Evolutionary conservation across 441 rosid species (phyloP).

Genomic region (Adansonia madagascariensis): DNA sequence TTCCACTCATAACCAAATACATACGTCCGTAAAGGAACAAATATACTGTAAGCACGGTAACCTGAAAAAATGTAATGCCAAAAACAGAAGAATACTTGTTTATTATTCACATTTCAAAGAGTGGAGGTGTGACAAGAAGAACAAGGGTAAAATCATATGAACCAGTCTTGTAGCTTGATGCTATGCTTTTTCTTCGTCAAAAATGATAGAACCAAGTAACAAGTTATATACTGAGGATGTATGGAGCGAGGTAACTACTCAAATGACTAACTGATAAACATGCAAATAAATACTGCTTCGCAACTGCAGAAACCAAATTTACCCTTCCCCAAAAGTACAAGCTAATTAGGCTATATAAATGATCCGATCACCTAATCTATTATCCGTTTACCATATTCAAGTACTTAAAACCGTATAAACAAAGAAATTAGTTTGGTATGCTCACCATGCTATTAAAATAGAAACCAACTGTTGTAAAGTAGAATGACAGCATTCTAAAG

Average conservation of each 20-base stretch:
- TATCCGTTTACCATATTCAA: slow-evolving; percentile 20
- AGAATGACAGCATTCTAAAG: slow-evolving; percentile 97
- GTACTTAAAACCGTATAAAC: not conserved
- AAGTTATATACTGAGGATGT: not conserved
- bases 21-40: slow-evolving; percentile 92
- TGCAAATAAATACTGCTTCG: slow-evolving; percentile 15
- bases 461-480: slow-evolving; percentile 96
- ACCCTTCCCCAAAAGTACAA: not conserved
- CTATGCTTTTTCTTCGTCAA: slow-evolving; percentile 1
- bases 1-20: slow-evolving; percentile 96
- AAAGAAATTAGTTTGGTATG: slow-evolving; percentile 22
- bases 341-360: slow-evolving; percentile 4
- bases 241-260: slow-evolving; percentile 7
- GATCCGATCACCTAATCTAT: not conserved
- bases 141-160: slow-evolving; percentile 8
- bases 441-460: slow-evolving; percentile 96
- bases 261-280: slow-evolving; percentile 12
- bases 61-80: slow-evolving; percentile 47
- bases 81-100: slow-evolving; percentile 20
- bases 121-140: not conserved
- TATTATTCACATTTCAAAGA: slow-evolving; percentile 11
- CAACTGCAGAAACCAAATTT: slow-evolving; percentile 22
- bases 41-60: slow-evolving; percentile 79
- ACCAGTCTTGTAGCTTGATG: slow-evolving; percentile 12
- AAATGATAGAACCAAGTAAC: slow-evolving; percentile 8